These are phyloP conservation scores for Anisogramma anomala DNA, from an alignment of 2,329 filamentous ascomycete species.

Conservation along the genomic window DNA sequence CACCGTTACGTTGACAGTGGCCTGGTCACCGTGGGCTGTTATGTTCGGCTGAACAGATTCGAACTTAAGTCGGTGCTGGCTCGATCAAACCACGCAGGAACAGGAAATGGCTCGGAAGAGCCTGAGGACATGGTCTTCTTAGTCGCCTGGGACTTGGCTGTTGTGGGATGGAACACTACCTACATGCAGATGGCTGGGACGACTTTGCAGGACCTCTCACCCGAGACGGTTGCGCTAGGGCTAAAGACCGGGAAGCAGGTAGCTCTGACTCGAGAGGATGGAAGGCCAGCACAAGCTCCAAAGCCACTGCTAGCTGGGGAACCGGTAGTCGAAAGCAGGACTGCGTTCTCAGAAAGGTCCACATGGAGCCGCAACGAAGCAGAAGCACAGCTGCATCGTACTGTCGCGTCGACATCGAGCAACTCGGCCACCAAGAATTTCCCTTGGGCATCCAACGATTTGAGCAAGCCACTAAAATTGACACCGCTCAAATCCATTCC, in stretches of 20 bases:
- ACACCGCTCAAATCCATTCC: constrained; percentile 39
- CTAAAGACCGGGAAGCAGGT: not conserved
- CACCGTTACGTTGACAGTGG: constrained; percentile 36
- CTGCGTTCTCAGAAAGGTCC: not conserved
- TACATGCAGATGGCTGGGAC: constrained; percentile 22
- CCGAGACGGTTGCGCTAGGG: not conserved
- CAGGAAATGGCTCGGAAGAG: not conserved
- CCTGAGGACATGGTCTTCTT: constrained; percentile 30
- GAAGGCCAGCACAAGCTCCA: not conserved
- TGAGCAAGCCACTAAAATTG: constrained; percentile 36
- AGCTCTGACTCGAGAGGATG: not conserved
- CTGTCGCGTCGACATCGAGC: constrained; percentile 1
- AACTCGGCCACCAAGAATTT: constrained; percentile 5
- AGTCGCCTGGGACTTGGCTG: constrained; percentile 32
- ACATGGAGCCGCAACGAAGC: constrained; percentile 10
- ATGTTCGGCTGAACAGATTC: constrained; percentile 35
- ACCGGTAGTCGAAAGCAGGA: constrained; percentile 3
- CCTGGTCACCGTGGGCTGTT: constrained; percentile 36
- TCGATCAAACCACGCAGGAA: constrained; percentile 13
- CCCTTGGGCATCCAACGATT: constrained; percentile 32
- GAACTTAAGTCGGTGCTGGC: constrained; percentile 20
- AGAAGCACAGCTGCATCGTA: constrained; percentile 1
- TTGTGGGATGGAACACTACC: constrained; percentile 37
- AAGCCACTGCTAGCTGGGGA: not conserved
- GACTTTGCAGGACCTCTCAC: not conserved